Evolutionary conservation across 2,329 filamentous ascomycete species (phyloP).

Genomic region (Aureobasidium subglaciale): DNA sequence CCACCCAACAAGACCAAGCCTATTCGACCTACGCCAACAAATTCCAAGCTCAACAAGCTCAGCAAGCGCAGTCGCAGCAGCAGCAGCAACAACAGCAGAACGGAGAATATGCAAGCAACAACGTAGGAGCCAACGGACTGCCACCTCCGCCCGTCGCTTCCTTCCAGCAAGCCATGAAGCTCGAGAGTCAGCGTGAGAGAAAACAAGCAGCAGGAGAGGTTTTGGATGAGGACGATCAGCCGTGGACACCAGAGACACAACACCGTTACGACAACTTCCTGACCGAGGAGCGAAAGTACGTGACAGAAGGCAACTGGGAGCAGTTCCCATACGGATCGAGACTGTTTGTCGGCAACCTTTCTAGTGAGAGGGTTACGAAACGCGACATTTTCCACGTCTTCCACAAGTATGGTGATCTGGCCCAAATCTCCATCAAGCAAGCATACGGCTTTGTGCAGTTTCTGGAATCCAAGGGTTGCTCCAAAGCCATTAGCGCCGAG

Average conservation of each 20-base stretch:
- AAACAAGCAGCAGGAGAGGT: conserved; percentile 25
- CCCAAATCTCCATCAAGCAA: conserved; percentile 93
- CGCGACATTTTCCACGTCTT: conserved; percentile 90
- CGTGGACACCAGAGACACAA: conserved; percentile 53
- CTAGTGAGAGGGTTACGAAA: conserved; percentile 88
- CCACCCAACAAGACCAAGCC: conserved; percentile 39
- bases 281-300: conserved; percentile 65
- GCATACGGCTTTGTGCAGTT: conserved; percentile 98
- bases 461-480: conserved; percentile 66
- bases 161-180: conserved; percentile 18
- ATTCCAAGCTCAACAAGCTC: neutral
- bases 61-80: conserved; percentile 30
- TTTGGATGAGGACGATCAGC: conserved; percentile 39
- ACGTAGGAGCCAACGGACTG: conserved; percentile 17
- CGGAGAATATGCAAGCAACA: neutral
- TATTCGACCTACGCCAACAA: neutral
- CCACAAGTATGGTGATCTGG: conserved; percentile 73
- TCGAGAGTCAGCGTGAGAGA: conserved; percentile 25
- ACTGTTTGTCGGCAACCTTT: conserved; percentile 82
- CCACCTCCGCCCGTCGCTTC: conserved; percentile 19
- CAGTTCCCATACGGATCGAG: conserved; percentile 70
- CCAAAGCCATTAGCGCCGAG: conserved; percentile 65
- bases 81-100: conserved; percentile 25
- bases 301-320: conserved; percentile 73
- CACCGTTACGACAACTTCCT: conserved; percentile 66